Evolutionary conservation across 2,329 filamentous ascomycete genomes (phyloP), one percentile per base, ranked within the genome.

Genomic region (Sporothrix euskadiensis): DNA sequence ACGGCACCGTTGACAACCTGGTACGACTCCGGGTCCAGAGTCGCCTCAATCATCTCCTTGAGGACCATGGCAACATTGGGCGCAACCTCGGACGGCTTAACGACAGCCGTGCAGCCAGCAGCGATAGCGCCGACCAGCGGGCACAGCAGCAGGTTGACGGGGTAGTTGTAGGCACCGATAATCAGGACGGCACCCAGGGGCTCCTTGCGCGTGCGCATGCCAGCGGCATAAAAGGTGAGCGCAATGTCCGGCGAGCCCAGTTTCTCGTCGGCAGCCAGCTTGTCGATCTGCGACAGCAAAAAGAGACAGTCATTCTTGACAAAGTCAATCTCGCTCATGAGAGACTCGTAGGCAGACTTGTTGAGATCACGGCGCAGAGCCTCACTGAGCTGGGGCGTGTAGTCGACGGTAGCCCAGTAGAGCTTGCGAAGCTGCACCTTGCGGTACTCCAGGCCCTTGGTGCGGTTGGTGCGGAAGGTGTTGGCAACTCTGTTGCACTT

Each of bases 101-200:
- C 81, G 26, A 98, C 85, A 65, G 91, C 93, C 6, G 94, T 95
- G 82, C 96, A 98, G 71, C 96, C 96, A 9, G 94, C 95, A 59
- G 93, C 90, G 78, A 99, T 97, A 78, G 95, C 96, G 73, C 95
- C 96, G 75, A 97, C 88, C 75, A 97, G 82, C 1, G 95, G 94
- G 0, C 89, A 88, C 56, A 98, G 81, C 52, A 90, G 89, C 59
- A 98, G 87, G 82, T 94, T 91, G 81, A 97, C 85, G 70, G 96
- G 96, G 81, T 94, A 97, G 85, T 99, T 99, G 88, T 93, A 98
- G 59, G 96, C 90, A 73, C 94, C 94, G 79, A 98, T 97, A 79
- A 98, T 89, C 78, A 98, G 85, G 12, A 93, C 89, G 56, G 90
- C 85, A 49, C 96, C 96, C 73, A 98, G 82, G 1, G 96, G 96